Conservation (phyloP, 73 alveolate species). For the Paramecium sonneborni region DNA sequence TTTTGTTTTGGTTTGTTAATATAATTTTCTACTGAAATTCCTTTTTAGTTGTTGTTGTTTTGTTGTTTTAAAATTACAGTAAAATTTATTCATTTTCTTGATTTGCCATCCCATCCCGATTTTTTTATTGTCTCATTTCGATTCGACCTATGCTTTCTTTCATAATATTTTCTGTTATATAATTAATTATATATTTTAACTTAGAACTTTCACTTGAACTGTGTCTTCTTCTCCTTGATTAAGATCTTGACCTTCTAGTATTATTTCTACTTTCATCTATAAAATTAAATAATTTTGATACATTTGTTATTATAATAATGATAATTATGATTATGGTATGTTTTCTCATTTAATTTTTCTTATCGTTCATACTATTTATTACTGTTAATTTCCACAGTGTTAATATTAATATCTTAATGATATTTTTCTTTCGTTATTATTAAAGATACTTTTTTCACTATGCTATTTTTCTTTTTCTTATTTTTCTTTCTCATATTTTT, state of each 20-base stretch:
- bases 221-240: constrained; percentile 9
- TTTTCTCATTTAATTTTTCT: background rate
- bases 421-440: background rate
- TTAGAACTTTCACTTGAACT: constrained; percentile 52
- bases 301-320: background rate
- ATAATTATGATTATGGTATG: background rate
- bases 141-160: constrained; percentile 37
- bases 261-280: background rate
- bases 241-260: background rate
- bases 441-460: background rate
- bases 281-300: background rate
- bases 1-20: background rate
- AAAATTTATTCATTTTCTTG: constrained; percentile 32
- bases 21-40: background rate
- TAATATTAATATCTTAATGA: background rate
- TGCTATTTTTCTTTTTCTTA: background rate
- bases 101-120: constrained; percentile 47
- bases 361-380: background rate
- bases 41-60: background rate
- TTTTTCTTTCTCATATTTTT: background rate
- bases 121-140: constrained; percentile 38
- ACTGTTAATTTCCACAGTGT: background rate
- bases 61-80: constrained; percentile 12
- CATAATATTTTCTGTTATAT: constrained; percentile 14
- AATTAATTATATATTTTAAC: constrained; percentile 30